Percentiles rank a stretch among this genome's conserved stretches.
Conservation (phyloP, 768 basidiomycete species). For the Phaeotremella skinneri region DNA sequence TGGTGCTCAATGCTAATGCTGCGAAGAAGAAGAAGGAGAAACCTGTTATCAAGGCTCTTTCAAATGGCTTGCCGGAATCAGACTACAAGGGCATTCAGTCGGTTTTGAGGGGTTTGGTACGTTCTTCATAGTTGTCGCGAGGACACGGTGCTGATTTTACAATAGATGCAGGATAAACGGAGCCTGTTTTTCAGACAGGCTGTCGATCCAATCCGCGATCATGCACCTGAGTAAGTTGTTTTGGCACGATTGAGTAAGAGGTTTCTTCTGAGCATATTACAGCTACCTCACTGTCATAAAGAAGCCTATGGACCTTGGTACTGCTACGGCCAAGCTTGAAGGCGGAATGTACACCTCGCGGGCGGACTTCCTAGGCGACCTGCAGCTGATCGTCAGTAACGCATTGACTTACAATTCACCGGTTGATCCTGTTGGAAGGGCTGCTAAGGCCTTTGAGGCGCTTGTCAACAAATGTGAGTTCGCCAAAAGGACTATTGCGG, state of each 20-base stretch:
- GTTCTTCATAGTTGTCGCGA: conserved; percentile 6
- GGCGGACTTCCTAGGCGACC: conserved; percentile 78
- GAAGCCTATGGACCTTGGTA: conserved; percentile 90
- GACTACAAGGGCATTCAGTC: conserved; percentile 74
- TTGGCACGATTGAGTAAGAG: neutral
- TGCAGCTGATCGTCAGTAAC: conserved; percentile 82
- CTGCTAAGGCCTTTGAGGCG: conserved; percentile 70
- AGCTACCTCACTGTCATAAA: conserved; percentile 91
- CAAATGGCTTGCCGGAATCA: conserved; percentile 69
- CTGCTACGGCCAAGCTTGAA: conserved; percentile 80
- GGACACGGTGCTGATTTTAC: neutral
- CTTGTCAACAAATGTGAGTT: conserved; percentile 82
- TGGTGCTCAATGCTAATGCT: conserved; percentile 19
- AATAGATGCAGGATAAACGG: conserved; percentile 57
- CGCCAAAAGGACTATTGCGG: neutral
- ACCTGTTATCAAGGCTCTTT: conserved; percentile 67
- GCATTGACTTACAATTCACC: conserved; percentile 76
- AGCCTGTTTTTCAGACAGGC: conserved; percentile 75
- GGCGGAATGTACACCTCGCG: conserved; percentile 81
- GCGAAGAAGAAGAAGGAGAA: conserved; percentile 52
- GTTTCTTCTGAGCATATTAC: neutral
- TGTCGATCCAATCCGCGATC: conserved; percentile 92
- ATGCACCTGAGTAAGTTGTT: conserved; percentile 72
- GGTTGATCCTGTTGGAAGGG: conserved; percentile 67
- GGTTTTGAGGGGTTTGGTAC: conserved; percentile 67